Conservation (phyloP, 1,284 basidiomycete species). For the Tylopilus microsporus region DNA sequence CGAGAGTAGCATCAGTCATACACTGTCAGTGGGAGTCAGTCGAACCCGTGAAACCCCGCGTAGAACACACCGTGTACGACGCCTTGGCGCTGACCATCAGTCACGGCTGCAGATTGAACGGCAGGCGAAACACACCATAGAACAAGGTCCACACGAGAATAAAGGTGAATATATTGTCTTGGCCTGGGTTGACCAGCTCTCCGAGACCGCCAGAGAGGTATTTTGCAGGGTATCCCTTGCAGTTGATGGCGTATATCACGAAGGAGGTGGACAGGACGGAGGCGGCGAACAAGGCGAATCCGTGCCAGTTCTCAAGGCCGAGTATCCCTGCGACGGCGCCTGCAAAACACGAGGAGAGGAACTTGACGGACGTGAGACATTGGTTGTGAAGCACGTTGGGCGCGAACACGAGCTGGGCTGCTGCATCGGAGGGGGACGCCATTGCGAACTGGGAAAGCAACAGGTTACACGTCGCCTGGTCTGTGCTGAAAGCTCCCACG, state of each 20-base stretch:
- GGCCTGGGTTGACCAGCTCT: slow-evolving; percentile 72
- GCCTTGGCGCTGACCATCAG: slow-evolving; percentile 27
- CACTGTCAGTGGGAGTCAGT: slow-evolving; percentile 30
- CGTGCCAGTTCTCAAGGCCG: slow-evolving; percentile 76
- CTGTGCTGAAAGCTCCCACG: background rate
- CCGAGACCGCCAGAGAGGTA: slow-evolving; percentile 58
- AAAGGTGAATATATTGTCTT: slow-evolving; percentile 83
- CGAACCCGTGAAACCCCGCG: background rate
- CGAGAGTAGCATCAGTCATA: slow-evolving; percentile 38
- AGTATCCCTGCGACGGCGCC: slow-evolving; percentile 83
- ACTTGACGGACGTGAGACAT: slow-evolving; percentile 61
- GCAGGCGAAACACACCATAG: slow-evolving; percentile 59
- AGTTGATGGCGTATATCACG: slow-evolving; percentile 66
- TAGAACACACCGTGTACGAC: slow-evolving; percentile 40
- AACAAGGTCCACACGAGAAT: slow-evolving; percentile 86
- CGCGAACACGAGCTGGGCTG: slow-evolving; percentile 61
- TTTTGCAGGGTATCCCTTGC: slow-evolving; percentile 54
- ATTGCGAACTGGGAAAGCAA: slow-evolving; percentile 12
- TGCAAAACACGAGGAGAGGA: slow-evolving; percentile 75
- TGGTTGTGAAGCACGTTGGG: slow-evolving; percentile 72
- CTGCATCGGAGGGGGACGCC: slow-evolving; percentile 40
- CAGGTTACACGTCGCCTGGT: too few relatives aligned
- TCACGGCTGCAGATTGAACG: slow-evolving; percentile 33
- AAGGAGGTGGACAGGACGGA: slow-evolving; percentile 64
- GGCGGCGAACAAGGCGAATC: slow-evolving; percentile 72